Conservation (phyloP, 108 stramenopile genomes). For the Stephanodiscus triporus region DNA sequence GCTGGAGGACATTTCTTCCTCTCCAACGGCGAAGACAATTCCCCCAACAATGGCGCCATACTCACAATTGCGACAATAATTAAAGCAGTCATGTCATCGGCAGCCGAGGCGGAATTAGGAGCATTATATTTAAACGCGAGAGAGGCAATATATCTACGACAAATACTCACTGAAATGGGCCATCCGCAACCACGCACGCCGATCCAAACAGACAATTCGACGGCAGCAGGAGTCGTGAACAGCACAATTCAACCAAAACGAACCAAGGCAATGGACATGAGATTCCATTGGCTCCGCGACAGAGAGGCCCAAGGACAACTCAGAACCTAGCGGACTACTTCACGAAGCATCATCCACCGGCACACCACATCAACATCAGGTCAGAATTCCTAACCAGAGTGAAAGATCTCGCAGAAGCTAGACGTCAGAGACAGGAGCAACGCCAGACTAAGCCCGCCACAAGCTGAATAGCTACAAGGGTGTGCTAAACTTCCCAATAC, state of each 20-base stretch:
- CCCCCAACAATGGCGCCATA: not conserved
- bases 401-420: too few relatives aligned
- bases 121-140: not conserved
- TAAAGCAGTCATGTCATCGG: not conserved
- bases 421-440: too few relatives aligned
- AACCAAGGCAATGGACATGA: slow-evolving; percentile 2
- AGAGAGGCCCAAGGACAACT: not conserved
- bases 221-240: not conserved
- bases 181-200: not conserved
- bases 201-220: not conserved
- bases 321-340: not conserved
- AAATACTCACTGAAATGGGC: not conserved
- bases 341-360: not conserved
- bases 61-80: not conserved
- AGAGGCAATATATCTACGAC: not conserved
- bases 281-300: not conserved
- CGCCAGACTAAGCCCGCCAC: too few relatives aligned
- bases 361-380: not conserved
- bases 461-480: too few relatives aligned
- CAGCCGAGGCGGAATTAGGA: not conserved
- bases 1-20: not conserved
- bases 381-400: not conserved
- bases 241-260: not conserved
- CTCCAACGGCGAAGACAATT: not conserved
- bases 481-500: too few relatives aligned